Evolutionary conservation across 2,329 filamentous ascomycete species (phyloP).

Genomic region (Intubia oerlemansii): DNA sequence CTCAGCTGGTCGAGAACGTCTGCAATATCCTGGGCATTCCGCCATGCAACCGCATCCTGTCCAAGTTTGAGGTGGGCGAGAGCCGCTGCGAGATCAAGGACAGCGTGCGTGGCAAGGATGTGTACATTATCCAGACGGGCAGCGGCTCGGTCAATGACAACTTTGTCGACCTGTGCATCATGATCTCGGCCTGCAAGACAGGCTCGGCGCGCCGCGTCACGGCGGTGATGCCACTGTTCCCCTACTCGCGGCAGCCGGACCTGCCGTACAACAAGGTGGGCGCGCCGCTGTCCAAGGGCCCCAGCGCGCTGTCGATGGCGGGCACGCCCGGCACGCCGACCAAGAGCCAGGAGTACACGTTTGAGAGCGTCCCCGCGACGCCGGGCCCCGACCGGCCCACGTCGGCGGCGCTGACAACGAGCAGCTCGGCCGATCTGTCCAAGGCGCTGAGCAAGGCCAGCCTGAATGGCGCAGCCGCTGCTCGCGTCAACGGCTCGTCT

Average conservation of each 20-base stretch:
- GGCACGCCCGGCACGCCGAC: constrained; percentile 12
- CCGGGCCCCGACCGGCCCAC: constrained; percentile 52
- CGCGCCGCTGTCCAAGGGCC: constrained; percentile 55
- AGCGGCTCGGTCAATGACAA: constrained; percentile 89
- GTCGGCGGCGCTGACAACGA: constrained; percentile 33
- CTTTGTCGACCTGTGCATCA: constrained; percentile 90
- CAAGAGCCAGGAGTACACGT: constrained; percentile 47
- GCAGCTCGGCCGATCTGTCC: constrained; percentile 51
- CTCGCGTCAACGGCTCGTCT: constrained; percentile 12
- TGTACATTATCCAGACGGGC: constrained; percentile 93
- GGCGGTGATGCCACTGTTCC: constrained; percentile 84
- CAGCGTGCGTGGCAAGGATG: constrained; percentile 93
- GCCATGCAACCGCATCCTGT: constrained; percentile 62
- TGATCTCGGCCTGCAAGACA: constrained; percentile 88
- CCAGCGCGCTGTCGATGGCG: constrained; percentile 10
- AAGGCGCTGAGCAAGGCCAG: constrained; percentile 50
- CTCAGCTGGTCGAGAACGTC: constrained; percentile 65
- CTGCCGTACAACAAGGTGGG: constrained; percentile 92
- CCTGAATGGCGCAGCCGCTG: constrained; percentile 26
- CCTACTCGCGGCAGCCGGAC: constrained; percentile 90
- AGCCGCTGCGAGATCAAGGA: constrained; percentile 90
- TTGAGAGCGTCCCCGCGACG: constrained; percentile 79
- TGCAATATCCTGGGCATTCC: constrained; percentile 77
- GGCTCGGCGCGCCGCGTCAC: constrained; percentile 75
- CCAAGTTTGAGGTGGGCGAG: constrained; percentile 89